These are phyloP conservation scores for Murraya koenigii DNA, from an alignment of 345 rosid species.

Conservation along the genomic window DNA sequence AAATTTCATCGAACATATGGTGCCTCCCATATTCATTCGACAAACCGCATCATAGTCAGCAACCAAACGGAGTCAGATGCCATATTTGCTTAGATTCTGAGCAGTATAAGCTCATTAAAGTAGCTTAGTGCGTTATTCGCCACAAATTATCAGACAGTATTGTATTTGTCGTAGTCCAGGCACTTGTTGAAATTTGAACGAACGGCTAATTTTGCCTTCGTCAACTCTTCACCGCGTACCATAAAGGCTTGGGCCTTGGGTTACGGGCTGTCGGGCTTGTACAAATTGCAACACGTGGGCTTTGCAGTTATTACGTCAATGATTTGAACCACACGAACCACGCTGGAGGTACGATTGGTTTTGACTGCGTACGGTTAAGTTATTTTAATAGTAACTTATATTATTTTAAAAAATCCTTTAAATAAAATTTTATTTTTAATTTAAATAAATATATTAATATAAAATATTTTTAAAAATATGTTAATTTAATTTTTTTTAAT, in stretches of 20 bases:
- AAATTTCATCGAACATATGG: slow-evolving; percentile 11
- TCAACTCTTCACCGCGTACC: not conserved
- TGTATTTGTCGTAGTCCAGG: not conserved
- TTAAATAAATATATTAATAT: too few species aligned
- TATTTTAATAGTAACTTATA: too few species aligned
- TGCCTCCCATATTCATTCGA: not conserved
- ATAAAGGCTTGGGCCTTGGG: not conserved
- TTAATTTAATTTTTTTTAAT: too few species aligned
- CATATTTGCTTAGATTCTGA: not conserved
- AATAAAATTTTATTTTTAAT: too few species aligned
- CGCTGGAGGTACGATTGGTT: too few species aligned
- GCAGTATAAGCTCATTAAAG: not conserved
- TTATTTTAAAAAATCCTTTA: too few species aligned
- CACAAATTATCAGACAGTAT: not conserved
- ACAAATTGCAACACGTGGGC: not conserved
- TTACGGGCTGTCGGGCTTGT: not conserved
- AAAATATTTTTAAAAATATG: too few species aligned
- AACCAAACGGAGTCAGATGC: not conserved
- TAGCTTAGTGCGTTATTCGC: not conserved
- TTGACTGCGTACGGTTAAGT: too few species aligned
- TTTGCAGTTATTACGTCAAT: not conserved
- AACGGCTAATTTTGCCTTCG: not conserved
- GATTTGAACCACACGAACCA: not conserved
- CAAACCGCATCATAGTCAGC: not conserved
- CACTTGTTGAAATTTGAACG: not conserved